These are phyloP conservation scores for Perkinsus chesapeaki DNA, from an alignment of 169 alveolate species.

Conservation along the genomic window DNA sequence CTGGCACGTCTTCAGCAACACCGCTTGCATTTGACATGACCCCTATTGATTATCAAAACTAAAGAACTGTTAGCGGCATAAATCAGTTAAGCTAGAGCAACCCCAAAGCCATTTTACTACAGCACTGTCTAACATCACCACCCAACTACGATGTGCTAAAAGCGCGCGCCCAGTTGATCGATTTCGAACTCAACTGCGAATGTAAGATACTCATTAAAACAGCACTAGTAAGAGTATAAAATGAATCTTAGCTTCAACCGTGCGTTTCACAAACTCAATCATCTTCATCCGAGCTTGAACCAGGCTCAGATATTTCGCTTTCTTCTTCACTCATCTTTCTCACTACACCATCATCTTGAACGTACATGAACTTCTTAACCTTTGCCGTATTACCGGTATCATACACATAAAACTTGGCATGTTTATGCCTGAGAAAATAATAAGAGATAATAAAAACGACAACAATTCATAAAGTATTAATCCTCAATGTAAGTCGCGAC, in stretches of 20 bases:
- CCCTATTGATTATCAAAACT: neutral
- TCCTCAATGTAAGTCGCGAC: no score
- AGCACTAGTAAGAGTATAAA: neutral
- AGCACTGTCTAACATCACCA: no score
- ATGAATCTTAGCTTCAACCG: neutral
- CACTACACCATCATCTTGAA: neutral
- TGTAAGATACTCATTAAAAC: no score
- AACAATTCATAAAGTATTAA: no score
- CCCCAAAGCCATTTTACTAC: no score
- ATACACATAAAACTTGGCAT: neutral
- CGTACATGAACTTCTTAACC: neutral
- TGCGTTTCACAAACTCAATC: neutral
- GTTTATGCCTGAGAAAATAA: neutral
- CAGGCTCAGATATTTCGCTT: neutral
- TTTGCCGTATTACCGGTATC: neutral
- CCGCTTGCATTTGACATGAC: neutral
- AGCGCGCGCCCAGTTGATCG: neutral
- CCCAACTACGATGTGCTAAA: neutral
- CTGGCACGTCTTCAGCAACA: neutral
- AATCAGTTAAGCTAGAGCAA: no score
- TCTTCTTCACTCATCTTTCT: neutral
- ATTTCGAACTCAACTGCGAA: no score
- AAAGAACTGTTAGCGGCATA: no score
- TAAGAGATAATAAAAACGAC: no score
- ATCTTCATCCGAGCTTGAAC: neutral